These are phyloP conservation scores for Cutaneotrichosporon sp. DNA, from an alignment of 1,284 basidiomycete genomes.

Conservation along the genomic window DNA sequence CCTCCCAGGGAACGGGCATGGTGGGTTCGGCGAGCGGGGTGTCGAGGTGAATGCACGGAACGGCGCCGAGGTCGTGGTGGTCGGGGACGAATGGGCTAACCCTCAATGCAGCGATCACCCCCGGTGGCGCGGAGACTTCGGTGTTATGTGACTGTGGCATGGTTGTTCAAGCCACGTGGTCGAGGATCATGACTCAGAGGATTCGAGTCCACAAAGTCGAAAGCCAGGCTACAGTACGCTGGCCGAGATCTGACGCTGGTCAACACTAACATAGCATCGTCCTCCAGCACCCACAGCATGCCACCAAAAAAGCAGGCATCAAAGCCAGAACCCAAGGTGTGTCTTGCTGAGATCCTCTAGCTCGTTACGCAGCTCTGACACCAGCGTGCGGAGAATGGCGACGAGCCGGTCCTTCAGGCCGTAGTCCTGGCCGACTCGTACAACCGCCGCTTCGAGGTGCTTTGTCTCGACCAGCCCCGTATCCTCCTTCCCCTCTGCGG, in stretches of 20 bases:
- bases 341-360: not conserved
- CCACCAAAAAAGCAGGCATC: conserved; percentile 45
- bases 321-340: conserved; percentile 34
- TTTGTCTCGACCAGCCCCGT: conserved; percentile 77
- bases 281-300: conserved; percentile 26
- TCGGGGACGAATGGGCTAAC: conserved; percentile 16
- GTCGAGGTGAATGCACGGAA: not conserved
- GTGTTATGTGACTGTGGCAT: conserved; percentile 5
- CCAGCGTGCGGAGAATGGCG: conserved; percentile 51
- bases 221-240: not conserved
- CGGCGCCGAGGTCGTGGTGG: conserved; percentile 6
- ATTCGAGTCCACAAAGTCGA: conserved; percentile 2
- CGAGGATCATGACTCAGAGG: not conserved
- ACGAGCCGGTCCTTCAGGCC: conserved; percentile 82
- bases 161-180: conserved; percentile 1
- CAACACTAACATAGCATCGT: not conserved
- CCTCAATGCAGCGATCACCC: conserved; percentile 11
- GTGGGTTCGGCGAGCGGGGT: conserved; percentile 12
- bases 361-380: conserved; percentile 20
- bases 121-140: not conserved
- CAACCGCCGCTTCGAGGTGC: conserved; percentile 85
- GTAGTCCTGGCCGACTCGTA: conserved; percentile 93
- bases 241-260: not conserved
- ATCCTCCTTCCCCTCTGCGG: conserved; percentile 92
- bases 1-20: conserved; percentile 91